Base-by-base conservation (phyloP, 208 protist genomes). In the Acanthamoeba healyi region DNA sequence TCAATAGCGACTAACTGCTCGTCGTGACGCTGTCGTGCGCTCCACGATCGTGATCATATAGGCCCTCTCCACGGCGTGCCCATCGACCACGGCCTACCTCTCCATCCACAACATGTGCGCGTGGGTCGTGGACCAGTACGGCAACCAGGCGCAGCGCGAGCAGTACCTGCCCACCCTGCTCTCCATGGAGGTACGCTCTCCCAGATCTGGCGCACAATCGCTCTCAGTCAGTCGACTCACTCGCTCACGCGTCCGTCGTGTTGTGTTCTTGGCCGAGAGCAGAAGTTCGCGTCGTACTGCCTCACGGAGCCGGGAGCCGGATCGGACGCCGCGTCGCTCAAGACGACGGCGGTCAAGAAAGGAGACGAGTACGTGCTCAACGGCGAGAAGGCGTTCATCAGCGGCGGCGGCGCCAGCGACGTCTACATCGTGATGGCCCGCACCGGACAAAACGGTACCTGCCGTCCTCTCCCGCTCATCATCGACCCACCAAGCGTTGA, bases 341-440 rank as follows among this genome's bases (percentile, higher is more conserved):
- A 36, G 26, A 98, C 97, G 0, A 96, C 93, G 38, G 97, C 97
- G 29, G 46, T 51, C 51, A 91, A 72, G 40, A 90, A 97, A 29
- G 97, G 96, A 14, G 94, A 97, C 56, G n/a, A 97, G 42, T 98
- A 96, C 81, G 94, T 97, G n/a, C 56, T 98, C 14, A 98, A 97
- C 91, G 97, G 97, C 42, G 67, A 61, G 24, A 98, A 98, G 89
- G 95, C 96, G 36, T 98, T 98, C 87, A 98, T 98, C 65, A 95
- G 82, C 87, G 97, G 97, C 56, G 97, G 86, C 61, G 97, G 97
- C 51, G 58, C 63, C 3, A 95, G 49, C 54, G 95, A 98, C 19
- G 72, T 98, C 26, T 98, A 98, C 84, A 29, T 98, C 10, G 94
- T 98, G 19, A 98, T 98, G 97, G 91, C 79, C 24, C 93, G 97